Percentiles rank a stretch among this genome's conserved stretches.
phyloP scores from a whole-genome alignment of 148 eudicot species.

The Limonium bicolor region DNA sequence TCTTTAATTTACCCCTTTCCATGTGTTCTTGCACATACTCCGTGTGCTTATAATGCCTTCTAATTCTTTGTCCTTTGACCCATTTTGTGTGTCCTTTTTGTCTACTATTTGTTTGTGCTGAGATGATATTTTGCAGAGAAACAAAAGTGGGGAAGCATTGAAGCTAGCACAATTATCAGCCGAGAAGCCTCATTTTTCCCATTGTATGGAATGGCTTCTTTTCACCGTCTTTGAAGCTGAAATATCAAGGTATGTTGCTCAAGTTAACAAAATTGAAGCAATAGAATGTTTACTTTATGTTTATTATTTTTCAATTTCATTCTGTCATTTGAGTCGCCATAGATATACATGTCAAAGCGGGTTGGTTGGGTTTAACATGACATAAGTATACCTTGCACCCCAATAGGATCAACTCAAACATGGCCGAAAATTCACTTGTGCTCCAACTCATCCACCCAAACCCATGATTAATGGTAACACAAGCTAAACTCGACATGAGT shows the following conservation, averaged over 20 bases:
- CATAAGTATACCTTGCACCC: too few species aligned
- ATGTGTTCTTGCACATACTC: background rate
- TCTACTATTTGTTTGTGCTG: background rate
- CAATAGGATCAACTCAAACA: too few species aligned
- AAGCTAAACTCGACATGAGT: too few species aligned
- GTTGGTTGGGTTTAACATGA: too few species aligned
- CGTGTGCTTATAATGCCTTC: background rate
- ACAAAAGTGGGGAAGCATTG: slow-evolving; percentile 89
- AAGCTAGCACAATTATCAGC: slow-evolving; percentile 78
- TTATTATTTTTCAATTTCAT: too few species aligned
- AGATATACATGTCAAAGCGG: too few species aligned
- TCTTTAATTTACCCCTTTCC: background rate
- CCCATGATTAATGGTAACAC: too few species aligned
- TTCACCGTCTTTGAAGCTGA: slow-evolving; percentile 98
- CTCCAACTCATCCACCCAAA: too few species aligned
- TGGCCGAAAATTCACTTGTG: too few species aligned
- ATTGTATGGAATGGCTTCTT: slow-evolving; percentile 98
- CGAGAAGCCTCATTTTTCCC: slow-evolving; percentile 94
- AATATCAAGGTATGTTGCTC: slow-evolving; percentile 57
- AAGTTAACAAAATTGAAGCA: background rate
- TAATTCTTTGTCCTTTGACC: too few species aligned
- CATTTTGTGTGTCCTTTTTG: background rate
- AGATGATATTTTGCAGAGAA: slow-evolving; percentile 33
- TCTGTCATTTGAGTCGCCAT: too few species aligned
- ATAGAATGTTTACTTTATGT: background rate